Evolutionary conservation across 2,329 filamentous ascomycete species (phyloP), one percentile per base, ranked within the genome.

Genomic region (Neonectria magnoliae): DNA sequence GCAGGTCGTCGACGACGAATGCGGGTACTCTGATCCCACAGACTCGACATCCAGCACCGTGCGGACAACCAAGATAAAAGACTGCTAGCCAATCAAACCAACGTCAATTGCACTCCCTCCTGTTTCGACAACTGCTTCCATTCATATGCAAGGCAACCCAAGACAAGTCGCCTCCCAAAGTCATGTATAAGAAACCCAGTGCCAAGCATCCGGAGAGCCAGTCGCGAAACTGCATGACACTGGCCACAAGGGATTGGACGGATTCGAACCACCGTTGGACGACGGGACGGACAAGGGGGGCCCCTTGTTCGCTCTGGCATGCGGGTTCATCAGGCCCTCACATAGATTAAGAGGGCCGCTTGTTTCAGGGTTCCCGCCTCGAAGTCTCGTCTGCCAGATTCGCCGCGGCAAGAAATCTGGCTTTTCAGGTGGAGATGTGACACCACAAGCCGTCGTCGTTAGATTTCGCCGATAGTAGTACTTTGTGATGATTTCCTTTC

Each of bases 291-390:
- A 41, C 60, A 62, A 25, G 25, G 25, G 25, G 47, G 60, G 60
- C 8, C 59, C 59, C 59, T 29, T 57, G 59, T 52, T 20, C 29
- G 10, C 48, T 51, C 41, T 13, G 29, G n/a, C 38, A 42, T 42
- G 18, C 31, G 47, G 42, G 45, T 57, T 54, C 18, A n/a, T 20
- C 42, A 11, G 41, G 18, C 27, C 53, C 52, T 58, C 60, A 33
- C 54, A 48, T 58, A 58, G 54, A 62, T 58, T 62, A 48, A 31
- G 11, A 42, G 31, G 51, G 51, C 41, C 55, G 57, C 60, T 25
- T 58, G 60, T 62, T 62, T 58, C 60, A 62, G 48, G 8, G 50
- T 57, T 62, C 48, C 29, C 48, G 27, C 33, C 27, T 18, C 22
- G n/a, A 10, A 11, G 13, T 16, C n/a, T 5, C 48, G 16, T 18